A percentile compares a stretch with the other conserved stretches of the same genome.
Conservation (phyloP, 352 stramenopile species). For the Phytopythium kandeliae region DNA sequence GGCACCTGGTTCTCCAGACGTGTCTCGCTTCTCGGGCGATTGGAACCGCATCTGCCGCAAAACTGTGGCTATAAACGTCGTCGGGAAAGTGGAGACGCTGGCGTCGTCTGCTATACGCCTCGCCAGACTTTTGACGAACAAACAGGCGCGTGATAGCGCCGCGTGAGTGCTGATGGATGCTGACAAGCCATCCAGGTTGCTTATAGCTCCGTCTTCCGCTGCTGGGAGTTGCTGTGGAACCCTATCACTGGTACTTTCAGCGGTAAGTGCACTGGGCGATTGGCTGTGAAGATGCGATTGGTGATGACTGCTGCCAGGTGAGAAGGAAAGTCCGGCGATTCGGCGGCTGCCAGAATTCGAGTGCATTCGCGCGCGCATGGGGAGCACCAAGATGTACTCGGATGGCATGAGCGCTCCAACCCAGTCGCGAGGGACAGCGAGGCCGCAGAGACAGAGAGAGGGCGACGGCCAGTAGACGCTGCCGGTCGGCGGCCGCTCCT, state of each 20-base stretch:
- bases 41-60: constrained; percentile 38
- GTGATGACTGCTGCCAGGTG: not conserved
- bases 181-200: not conserved
- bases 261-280: not conserved
- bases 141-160: constrained; percentile 15
- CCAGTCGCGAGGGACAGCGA: constrained; percentile 58
- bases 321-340: not conserved
- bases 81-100: constrained; percentile 22
- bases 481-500: constrained; percentile 30
- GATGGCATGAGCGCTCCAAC: constrained; percentile 58
- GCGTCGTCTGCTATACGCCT: constrained; percentile 33
- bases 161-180: not conserved
- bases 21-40: not conserved
- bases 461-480: constrained; percentile 58
- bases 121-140: constrained; percentile 33
- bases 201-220: not conserved
- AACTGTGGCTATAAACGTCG: constrained; percentile 29
- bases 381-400: constrained; percentile 59
- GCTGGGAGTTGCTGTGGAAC: not conserved
- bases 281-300: not conserved
- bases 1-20: not conserved
- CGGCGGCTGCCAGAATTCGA: not conserved
- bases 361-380: constrained; percentile 20
- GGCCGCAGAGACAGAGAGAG: constrained; percentile 31
- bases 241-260: not conserved